These are phyloP conservation scores for Penicillium coprophilum DNA, from an alignment of 495 filamentous ascomycete species.

Conservation along the genomic window DNA sequence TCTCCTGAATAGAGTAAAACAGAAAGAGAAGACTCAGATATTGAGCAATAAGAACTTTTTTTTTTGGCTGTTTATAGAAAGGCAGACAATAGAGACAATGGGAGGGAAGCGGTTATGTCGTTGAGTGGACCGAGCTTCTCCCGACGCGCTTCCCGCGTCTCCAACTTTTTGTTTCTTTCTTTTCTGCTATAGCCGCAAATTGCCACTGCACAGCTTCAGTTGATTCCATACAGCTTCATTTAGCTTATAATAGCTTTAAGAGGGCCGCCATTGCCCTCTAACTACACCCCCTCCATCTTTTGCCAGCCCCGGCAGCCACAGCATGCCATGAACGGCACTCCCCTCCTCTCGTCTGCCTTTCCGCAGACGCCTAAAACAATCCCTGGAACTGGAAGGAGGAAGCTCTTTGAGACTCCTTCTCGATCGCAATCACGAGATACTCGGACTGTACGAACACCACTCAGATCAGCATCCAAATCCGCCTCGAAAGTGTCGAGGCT, in stretches of 20 bases:
- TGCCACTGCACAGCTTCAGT: neutral
- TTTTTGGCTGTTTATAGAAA: neutral
- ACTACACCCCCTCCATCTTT: constrained; percentile 1
- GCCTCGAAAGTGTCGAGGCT: constrained; percentile 24
- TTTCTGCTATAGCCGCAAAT: constrained; percentile 6
- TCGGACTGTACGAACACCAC: constrained; percentile 4
- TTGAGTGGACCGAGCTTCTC: constrained; percentile 29
- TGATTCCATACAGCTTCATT: neutral
- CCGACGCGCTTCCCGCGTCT: constrained; percentile 36
- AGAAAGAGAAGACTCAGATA: neutral
- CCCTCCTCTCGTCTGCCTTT: constrained; percentile 69
- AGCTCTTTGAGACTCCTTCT: constrained; percentile 34
- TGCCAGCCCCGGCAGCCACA: constrained; percentile 34
- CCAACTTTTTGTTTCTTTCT: constrained; percentile 26
- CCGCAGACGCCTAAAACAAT: constrained; percentile 60
- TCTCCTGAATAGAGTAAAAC: neutral
- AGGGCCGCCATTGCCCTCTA: neutral
- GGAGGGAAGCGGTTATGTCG: constrained; percentile 14
- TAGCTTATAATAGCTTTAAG: neutral
- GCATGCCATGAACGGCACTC: constrained; percentile 74
- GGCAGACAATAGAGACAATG: neutral
- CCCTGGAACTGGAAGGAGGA: constrained; percentile 27
- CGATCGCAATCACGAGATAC: constrained; percentile 26
- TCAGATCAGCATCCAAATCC: constrained; percentile 25
- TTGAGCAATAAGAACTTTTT: neutral